Evolutionary conservation across 2,329 filamentous ascomycete genomes (phyloP), one percentile per base, ranked within the genome.

Genomic region (Teratosphaeria zuluensis): DNA sequence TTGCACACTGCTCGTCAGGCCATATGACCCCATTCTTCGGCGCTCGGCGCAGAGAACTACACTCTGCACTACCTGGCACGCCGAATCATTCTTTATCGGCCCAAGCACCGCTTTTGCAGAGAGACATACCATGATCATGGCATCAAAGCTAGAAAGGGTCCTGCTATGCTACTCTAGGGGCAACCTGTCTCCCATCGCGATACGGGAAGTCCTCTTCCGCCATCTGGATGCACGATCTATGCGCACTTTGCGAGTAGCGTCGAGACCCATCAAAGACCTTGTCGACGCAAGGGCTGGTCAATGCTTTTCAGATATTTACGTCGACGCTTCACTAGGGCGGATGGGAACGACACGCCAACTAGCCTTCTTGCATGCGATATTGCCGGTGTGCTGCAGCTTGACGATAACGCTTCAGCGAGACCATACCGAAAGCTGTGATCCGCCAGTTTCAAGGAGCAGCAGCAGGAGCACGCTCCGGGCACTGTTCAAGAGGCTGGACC

Each of bases 371-470:
- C 58, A 58, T 14, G 24, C 33, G n/a, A 42, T 60, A 19, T 38
- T 54, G 35, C 53, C 59, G 3, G 59, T 61, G 55, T 68, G 66
- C 57, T 56, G 58, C 2, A 58, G 56, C 53, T 51, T 68, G 35
- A 63, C 56, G 11, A 65, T 68, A 54, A 66, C 57, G 4, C 30
- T 68, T 46, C 57, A 54, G 51, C 24, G 32, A 31, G 8, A 52
- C 31, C 33, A 33, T 24, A 12, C 28, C 28, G 24, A 35, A 11
- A 21, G 9, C 16, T 19, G 9, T 16, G 14, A 24, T 35, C 4
- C 19, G 1, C 8, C 21, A 31, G 12, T 12, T 2, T n/a, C 56
- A 3, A 16, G 38, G 21, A 51, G 31, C 16, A 31, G n/a, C 19
- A 54, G 28, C 52, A n/a, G 3, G 9, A 54, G 32, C 42, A 54